Evolutionary conservation across 1,284 basidiomycete species (phyloP).

Genomic region (Ceratobasidium sp.): DNA sequence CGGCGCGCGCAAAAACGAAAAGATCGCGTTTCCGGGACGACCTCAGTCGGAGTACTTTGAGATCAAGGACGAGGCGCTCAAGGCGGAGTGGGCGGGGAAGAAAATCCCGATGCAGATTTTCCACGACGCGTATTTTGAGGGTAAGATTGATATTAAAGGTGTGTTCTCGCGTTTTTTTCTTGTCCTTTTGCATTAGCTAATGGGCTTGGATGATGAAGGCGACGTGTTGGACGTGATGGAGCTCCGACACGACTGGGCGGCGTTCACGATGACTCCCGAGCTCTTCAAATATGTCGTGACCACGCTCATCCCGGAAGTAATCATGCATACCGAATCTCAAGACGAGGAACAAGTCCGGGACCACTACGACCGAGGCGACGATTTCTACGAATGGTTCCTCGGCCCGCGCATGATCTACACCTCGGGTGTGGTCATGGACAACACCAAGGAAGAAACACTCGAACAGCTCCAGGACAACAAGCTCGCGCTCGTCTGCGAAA

Average conservation of each 20-base stretch:
- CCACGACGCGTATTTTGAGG: slow-evolving; percentile 98
- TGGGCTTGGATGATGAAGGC: slow-evolving; percentile 72
- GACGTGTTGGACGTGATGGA: slow-evolving; percentile 67
- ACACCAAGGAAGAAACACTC: slow-evolving; percentile 83
- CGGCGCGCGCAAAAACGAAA: slow-evolving; percentile 87
- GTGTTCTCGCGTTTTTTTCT: slow-evolving; percentile 25
- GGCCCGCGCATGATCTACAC: slow-evolving; percentile 99
- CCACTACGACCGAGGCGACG: too few relatives aligned
- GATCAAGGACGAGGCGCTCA: slow-evolving; percentile 87
- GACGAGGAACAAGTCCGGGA: slow-evolving; percentile 55
- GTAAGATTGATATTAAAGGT: slow-evolving; percentile 97
- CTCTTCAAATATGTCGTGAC: slow-evolving; percentile 96
- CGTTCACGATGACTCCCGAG: slow-evolving; percentile 86
- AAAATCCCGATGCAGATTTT: slow-evolving; percentile 99
- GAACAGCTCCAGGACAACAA: slow-evolving; percentile 99
- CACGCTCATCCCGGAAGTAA: slow-evolving; percentile 91
- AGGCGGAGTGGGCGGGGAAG: slow-evolving; percentile 79
- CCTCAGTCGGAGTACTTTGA: slow-evolving; percentile 91
- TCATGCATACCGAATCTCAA: slow-evolving; percentile 80
- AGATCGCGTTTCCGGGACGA: slow-evolving; percentile 87
- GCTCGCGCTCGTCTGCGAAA: slow-evolving; percentile 93
- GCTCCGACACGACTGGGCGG: slow-evolving; percentile 95
- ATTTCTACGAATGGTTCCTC: slow-evolving; percentile 59
- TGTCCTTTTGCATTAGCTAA: slow-evolving; percentile 70
- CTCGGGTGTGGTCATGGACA: slow-evolving; percentile 86